Base-by-base conservation (phyloP, 106 monocot genomes). In the Vanilla planifolia region DNA sequence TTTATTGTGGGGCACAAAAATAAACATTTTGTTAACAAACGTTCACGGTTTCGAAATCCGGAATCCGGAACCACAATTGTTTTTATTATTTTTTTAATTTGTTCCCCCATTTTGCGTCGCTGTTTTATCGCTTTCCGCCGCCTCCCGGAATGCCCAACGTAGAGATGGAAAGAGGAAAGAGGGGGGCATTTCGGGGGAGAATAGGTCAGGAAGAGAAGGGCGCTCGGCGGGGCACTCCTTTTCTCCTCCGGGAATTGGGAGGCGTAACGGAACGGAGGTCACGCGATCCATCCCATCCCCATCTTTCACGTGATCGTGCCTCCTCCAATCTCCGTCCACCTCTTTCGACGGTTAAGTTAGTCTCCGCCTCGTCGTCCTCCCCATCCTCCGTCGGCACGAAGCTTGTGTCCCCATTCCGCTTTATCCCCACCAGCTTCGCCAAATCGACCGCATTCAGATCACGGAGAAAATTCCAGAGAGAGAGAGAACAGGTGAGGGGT, bases 221-320 rank as follows among this genome's bases (percentile, higher is more conserved):
- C 21, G 86, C 66, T 57, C 86, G 74, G 32, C 73, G 86, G 23
- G 86, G 86, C 17, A 87, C 55, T 8, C 86, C 86, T 70, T 87
- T 87, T 11, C 86, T 65, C 55, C 82, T 57, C 65, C 86, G 56
- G 14, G 82, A 65, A 55, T 61, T 73, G 2, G 68, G 35, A 17
- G 56, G 32, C 21, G 62, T 21, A 10, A 51, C 11, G 2, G 37
- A 39, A 16, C 42, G 55, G 39, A 61, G 26, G 39, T 60, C 65
- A 17, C 45, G 28, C 51, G 43, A 26, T 51, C 41, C 59, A 13
- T 17, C 10, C 20, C 51, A 24, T n/a, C 51, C 60, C 4, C 64
- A 26, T 6, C 59, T 11, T 3, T 32, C 55, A 10, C 28, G 19
- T 15, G 27, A 39, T n/a, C 59, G 44, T 57, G 2, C 61, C 61